A percentile compares a stretch with the other conserved stretches of the same genome.
phyloP scores from a whole-genome alignment of 2,329 filamentous ascomycete genomes.

The Aotearoamyces nothofagi region DNA sequence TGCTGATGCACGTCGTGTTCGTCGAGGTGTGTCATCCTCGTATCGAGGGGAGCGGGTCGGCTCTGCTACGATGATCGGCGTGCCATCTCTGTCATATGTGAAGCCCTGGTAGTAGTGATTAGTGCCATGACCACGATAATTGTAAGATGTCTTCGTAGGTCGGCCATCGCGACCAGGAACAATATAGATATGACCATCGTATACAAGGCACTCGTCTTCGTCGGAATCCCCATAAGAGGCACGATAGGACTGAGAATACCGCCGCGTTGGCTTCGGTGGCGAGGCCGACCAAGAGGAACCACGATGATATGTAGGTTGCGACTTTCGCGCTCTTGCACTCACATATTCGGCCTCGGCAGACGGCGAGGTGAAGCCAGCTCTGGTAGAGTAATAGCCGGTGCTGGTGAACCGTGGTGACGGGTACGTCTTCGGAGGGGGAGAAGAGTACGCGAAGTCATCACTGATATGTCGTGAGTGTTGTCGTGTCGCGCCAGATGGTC shows the following conservation, averaged over 20 bases:
- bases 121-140: slow-evolving; percentile 21
- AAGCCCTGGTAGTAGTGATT: slow-evolving; percentile 18
- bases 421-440: slow-evolving; percentile 12
- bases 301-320: slow-evolving; percentile 5
- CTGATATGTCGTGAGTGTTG: slow-evolving; percentile 18
- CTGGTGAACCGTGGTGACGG: slow-evolving; percentile 20
- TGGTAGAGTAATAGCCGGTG: slow-evolving; percentile 20
- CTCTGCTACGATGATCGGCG: slow-evolving; percentile 4
- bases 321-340: slow-evolving; percentile 14
- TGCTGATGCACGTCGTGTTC: slow-evolving; percentile 13
- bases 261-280: slow-evolving; percentile 15
- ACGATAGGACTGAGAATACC: slow-evolving; percentile 20
- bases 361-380: slow-evolving; percentile 5
- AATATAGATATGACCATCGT: slow-evolving; percentile 15
- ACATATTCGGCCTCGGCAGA: slow-evolving; percentile 19
- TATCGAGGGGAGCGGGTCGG: slow-evolving; percentile 9
- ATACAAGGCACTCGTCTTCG: slow-evolving; percentile 17
- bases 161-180: slow-evolving; percentile 12
- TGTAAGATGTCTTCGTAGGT: slow-evolving; percentile 15
- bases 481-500: slow-evolving; percentile 13
- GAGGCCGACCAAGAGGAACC: slow-evolving; percentile 17
- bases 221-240: slow-evolving; percentile 21
- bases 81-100: slow-evolving; percentile 17
- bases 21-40: slow-evolving; percentile 7
- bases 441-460: slow-evolving; percentile 14